Evolutionary conservation across 1,139 yeast species (phyloP).

Genomic region (Geotrichum histeridarum): DNA sequence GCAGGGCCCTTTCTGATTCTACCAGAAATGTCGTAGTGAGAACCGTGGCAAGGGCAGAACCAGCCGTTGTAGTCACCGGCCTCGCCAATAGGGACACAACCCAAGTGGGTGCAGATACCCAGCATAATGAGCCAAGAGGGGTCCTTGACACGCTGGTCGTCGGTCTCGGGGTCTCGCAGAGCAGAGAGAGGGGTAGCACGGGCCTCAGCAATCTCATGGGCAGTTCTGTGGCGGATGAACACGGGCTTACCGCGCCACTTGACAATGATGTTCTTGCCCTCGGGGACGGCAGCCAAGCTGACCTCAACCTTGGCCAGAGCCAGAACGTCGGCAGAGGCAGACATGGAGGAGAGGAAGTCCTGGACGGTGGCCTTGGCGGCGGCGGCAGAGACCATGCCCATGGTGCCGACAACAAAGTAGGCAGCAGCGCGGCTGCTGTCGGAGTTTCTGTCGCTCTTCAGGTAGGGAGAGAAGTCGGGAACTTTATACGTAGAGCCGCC

Average conservation of each 20-base stretch:
- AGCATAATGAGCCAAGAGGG: slow-evolving; percentile 99
- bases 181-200: slow-evolving; percentile 65
- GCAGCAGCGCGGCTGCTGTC: slow-evolving; percentile 79
- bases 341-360: slow-evolving; percentile 85
- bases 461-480: slow-evolving; percentile 82
- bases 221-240: slow-evolving; percentile 97
- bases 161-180: slow-evolving; percentile 92
- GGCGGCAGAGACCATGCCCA: slow-evolving; percentile 90
- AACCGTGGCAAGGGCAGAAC: slow-evolving; percentile 99
- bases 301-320: slow-evolving; percentile 99
- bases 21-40: slow-evolving; percentile 98
- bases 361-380: slow-evolving; percentile 98
- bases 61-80: slow-evolving; percentile 99
- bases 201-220: slow-evolving; percentile 91
- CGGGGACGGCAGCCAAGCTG: slow-evolving; percentile 88
- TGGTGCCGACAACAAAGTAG: slow-evolving; percentile 96
- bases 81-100: slow-evolving; percentile 99
- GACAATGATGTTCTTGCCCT: slow-evolving; percentile 95
- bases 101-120: slow-evolving; percentile 99
- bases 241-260: slow-evolving; percentile 99
- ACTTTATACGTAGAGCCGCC: slow-evolving; percentile 74
- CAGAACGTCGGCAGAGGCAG: slow-evolving; percentile 97
- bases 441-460: slow-evolving; percentile 64
- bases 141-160: slow-evolving; percentile 87
- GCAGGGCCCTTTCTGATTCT: slow-evolving; percentile 99